A percentile compares a stretch with the other conserved stretches of the same genome.
Conservation (phyloP, 1,139 yeast genomes). For the Debaryomycetaceae sp. region DNA sequence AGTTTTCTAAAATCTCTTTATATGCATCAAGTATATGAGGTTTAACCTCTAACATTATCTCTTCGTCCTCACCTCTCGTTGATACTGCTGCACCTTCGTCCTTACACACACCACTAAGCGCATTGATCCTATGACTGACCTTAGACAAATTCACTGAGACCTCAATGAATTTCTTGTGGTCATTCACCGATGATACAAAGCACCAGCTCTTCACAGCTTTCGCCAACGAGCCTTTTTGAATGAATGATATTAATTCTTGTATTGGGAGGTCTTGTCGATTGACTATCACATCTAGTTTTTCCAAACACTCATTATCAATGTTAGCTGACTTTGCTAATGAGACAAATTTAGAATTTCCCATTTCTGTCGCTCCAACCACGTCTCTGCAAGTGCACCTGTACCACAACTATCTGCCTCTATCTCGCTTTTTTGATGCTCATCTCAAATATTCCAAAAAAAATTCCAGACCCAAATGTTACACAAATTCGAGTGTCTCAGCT, state of each 20-base stretch:
- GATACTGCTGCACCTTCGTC: conserved; percentile 3
- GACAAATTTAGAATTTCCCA: not conserved
- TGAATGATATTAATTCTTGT: conserved; percentile 8
- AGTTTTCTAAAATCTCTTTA: conserved; percentile 52
- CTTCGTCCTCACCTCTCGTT: not conserved
- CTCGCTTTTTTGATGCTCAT: not conserved
- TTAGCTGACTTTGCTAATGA: not conserved
- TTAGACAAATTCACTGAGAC: conserved; percentile 32
- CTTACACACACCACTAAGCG: conserved; percentile 12
- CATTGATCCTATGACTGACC: conserved; percentile 19
- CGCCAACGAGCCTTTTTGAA: conserved; percentile 12
- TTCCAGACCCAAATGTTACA: not conserved
- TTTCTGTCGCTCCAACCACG: no score
- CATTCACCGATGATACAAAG: conserved; percentile 60
- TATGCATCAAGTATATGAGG: conserved; percentile 32
- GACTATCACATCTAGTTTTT: not conserved
- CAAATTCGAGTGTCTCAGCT: not conserved
- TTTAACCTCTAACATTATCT: conserved; percentile 3
- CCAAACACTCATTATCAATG: not conserved
- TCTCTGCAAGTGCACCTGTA: no score
- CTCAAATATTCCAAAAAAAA: not conserved
- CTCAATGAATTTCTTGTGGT: conserved; percentile 48
- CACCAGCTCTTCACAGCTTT: conserved; percentile 47
- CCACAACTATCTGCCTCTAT: no score
- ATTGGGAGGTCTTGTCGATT: not conserved